Evolutionary conservation across 2,329 filamentous ascomycete species (phyloP).

Genomic region (Xylaria sp.): DNA sequence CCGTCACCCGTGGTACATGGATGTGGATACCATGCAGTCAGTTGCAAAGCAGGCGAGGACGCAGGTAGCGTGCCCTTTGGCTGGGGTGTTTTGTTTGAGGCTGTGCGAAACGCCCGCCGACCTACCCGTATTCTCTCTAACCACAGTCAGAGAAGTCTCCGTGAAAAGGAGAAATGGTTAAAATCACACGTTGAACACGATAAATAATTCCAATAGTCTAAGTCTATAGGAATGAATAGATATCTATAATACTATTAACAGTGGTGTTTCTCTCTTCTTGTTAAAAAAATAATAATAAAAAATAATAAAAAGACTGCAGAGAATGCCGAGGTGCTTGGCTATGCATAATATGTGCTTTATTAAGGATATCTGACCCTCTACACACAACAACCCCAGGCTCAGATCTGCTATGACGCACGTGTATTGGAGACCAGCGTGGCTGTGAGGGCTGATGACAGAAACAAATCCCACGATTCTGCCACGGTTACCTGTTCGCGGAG

Average conservation of each 20-base stretch:
- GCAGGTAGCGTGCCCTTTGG: conserved; percentile 11
- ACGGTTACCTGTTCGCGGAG: neutral
- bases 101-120: conserved; percentile 32
- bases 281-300: neutral
- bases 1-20: conserved; percentile 2
- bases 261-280: neutral
- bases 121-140: conserved; percentile 18
- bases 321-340: neutral
- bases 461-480: conserved; percentile 6
- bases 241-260: neutral
- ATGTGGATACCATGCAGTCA: conserved; percentile 8
- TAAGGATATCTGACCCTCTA: neutral
- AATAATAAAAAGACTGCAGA: neutral
- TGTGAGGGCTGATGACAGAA: conserved; percentile 31
- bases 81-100: conserved; percentile 17
- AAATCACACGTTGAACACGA: neutral
- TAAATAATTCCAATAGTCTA: neutral
- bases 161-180: neutral
- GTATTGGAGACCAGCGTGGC: conserved; percentile 27
- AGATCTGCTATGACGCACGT: conserved; percentile 27
- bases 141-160: neutral
- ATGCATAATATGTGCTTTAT: neutral
- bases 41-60: no score
- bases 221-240: no score
- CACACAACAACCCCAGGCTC: neutral